phyloP scores from a whole-genome alignment of 768 basidiomycete genomes.

The Hortiboletus flavorubellus region DNA sequence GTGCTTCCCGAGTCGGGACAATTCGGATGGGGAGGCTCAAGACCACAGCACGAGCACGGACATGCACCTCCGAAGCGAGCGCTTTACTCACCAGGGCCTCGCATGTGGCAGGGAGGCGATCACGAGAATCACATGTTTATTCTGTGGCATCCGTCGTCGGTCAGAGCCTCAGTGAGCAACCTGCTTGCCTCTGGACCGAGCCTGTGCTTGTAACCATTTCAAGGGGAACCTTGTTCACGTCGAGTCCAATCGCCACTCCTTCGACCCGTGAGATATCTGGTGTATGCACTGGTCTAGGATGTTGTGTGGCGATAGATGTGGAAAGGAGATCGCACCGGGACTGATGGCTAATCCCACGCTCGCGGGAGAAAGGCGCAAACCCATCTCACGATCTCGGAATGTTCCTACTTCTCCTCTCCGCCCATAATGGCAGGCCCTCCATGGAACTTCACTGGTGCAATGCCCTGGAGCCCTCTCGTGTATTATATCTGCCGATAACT shows the following conservation, averaged over 20 bases:
- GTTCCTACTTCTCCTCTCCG: too few relatives aligned
- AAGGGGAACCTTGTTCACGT: not conserved
- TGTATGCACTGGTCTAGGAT: too few relatives aligned
- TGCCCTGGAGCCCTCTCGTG: too few relatives aligned
- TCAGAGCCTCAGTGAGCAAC: not conserved
- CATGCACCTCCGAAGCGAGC: not conserved
- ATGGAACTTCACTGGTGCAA: too few relatives aligned
- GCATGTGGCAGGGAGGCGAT: not conserved
- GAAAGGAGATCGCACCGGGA: not conserved
- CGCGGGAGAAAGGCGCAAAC: too few relatives aligned
- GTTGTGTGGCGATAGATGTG: not conserved
- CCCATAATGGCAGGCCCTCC: too few relatives aligned
- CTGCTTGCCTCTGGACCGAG: not conserved
- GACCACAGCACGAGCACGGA: not conserved
- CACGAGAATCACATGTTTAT: not conserved
- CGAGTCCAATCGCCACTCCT: not conserved
- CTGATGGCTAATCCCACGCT: too few relatives aligned
- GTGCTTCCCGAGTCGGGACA: slow-evolving; percentile 9
- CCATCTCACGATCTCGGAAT: too few relatives aligned
- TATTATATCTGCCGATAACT: too few relatives aligned
- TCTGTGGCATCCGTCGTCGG: not conserved
- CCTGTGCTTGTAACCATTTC: not conserved
- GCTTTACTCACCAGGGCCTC: not conserved
- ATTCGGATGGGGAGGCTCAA: slow-evolving; percentile 11
- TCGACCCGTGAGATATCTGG: not conserved